phyloP scores from a whole-genome alignment of 2,329 filamentous ascomycete genomes.

The Tolypocladium ophioglossoides region DNA sequence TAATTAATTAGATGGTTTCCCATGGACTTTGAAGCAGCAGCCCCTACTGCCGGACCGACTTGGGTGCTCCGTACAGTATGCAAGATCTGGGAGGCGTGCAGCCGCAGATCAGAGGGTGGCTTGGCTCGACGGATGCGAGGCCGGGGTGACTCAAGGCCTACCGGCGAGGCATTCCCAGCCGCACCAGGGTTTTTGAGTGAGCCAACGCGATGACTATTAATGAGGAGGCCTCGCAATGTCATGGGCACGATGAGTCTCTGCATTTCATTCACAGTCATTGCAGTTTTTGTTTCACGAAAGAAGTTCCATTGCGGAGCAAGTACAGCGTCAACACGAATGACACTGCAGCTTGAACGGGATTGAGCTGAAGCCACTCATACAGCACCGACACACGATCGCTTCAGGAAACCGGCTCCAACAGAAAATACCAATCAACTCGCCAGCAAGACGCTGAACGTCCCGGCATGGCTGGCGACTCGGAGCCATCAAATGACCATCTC shows the following conservation, averaged over 20 bases:
- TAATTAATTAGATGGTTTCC: neutral
- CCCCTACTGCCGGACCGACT: neutral
- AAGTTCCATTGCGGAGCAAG: neutral
- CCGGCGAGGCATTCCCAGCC: neutral
- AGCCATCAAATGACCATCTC: conserved; percentile 12
- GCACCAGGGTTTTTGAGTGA: neutral
- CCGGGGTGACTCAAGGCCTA: neutral
- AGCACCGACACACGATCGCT: neutral
- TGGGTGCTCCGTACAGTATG: too few relatives aligned
- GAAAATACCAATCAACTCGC: too few relatives aligned
- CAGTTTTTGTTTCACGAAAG: neutral
- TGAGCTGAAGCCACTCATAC: neutral
- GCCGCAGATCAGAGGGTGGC: neutral
- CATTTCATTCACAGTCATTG: neutral
- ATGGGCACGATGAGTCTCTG: neutral
- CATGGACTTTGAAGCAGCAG: neutral
- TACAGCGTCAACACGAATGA: too few relatives aligned
- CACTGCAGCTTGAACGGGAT: too few relatives aligned
- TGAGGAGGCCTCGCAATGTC: neutral
- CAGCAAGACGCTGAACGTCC: neutral
- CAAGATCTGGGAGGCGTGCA: neutral
- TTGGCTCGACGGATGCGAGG: neutral
- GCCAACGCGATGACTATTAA: neutral
- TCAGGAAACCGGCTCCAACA: neutral
- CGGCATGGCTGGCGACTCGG: neutral